Base-by-base conservation (phyloP, 805 yeast species). In the Priceomyces castillae region DNA sequence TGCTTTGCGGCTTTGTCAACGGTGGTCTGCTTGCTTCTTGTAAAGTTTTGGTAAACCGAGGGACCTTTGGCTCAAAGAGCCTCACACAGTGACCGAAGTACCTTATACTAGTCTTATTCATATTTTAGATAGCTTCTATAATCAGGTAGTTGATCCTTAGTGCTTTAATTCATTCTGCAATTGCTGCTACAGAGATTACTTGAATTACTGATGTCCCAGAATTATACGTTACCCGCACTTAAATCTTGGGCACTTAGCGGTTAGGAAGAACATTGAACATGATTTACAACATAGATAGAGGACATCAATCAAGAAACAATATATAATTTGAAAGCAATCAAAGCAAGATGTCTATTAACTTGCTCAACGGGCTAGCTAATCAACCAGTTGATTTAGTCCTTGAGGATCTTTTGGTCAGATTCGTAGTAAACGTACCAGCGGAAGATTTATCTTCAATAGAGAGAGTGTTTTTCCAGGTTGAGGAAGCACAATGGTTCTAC, bases 401-500 rank as follows among this genome's bases (percentile, higher is more conserved):
- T 28, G 96, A 88, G 59, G 99, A 94, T 60, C 71, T 94, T 28
- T 73, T 89, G 14, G 98, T 88, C 40, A 73, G 99, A 49, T 94
- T 94, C 58, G 82, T 95, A 39, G 78, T 90, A 45, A 94, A 94
- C 70, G 86, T 90, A 41, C 98, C 99, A 7, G 79, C 81, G 3
- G 97, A 92, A 57, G 99, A 94, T 62, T 68, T 92, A 41, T 80
- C 94, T 26, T 77, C 90, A 12, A 76, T 82, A 22, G 92, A 68
- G 47, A 75, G 99, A 58, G 85, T 90, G 19, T 79, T 90, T 57
- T 94, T 94, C 68, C 96, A 90, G 61, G 83, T 94, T 34, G 99
- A 94, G 70, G 98, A 94, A 64, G 99, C 99, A 2, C 97, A 90
- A 53, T 94, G 99, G 99, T 94, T 86, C 59, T 94, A 90, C 64